Evolutionary conservation across 208 protist genomes (phyloP).

Genomic region (Leishmania lainsoni): DNA sequence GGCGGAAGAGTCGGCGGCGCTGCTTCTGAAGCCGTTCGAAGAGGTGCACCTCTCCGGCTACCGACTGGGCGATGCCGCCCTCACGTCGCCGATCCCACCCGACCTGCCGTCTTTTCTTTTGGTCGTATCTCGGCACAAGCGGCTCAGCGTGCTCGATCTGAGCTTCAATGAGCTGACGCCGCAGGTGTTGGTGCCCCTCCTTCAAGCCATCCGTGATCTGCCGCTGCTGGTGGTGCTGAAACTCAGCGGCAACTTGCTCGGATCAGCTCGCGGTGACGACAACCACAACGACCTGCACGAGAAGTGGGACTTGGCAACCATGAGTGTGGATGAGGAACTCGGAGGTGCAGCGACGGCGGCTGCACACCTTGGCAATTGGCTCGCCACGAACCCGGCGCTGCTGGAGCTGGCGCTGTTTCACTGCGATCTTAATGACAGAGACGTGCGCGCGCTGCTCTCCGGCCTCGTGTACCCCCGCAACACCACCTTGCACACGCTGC

Average conservation of each 20-base stretch:
- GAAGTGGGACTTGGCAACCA: neutral
- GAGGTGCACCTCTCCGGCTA: conserved; percentile 23
- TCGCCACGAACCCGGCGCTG: conserved; percentile 44
- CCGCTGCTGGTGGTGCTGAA: conserved; percentile 46
- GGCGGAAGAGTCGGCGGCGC: neutral
- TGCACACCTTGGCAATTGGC: conserved; percentile 35
- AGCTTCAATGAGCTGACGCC: conserved; percentile 59
- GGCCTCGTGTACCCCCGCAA: conserved; percentile 26
- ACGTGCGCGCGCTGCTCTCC: conserved; percentile 46
- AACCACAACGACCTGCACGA: conserved; percentile 5
- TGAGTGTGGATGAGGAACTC: neutral
- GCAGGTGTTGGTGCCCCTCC: conserved; percentile 33
- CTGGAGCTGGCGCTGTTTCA: conserved; percentile 62
- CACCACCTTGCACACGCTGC: conserved; percentile 4
- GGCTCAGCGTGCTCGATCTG: conserved; percentile 51
- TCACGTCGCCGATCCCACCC: neutral
- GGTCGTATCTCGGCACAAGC: conserved; percentile 33
- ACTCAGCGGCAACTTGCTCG: conserved; percentile 63
- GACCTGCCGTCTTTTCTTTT: conserved; percentile 25
- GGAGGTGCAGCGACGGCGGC: neutral
- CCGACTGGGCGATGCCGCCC: conserved; percentile 18
- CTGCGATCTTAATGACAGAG: conserved; percentile 59
- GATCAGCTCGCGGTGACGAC: conserved; percentile 5
- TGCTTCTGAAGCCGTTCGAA: conserved; percentile 19
- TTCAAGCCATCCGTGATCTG: conserved; percentile 10